Conservation (phyloP, 768 basidiomycete species). For the Termitomyces sp. region DNA sequence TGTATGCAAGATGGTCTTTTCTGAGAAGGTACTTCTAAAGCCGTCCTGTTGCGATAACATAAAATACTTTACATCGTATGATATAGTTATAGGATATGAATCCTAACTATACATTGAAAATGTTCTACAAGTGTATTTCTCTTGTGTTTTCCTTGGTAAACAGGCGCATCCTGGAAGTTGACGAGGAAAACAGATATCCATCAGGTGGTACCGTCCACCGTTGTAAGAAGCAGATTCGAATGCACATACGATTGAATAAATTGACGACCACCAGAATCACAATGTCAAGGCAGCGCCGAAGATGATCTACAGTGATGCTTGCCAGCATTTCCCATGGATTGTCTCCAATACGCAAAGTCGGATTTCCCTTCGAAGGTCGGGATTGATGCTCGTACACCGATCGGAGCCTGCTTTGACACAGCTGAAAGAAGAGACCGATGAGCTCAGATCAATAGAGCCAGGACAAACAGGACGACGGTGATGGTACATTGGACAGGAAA, state of each 20-base stretch:
- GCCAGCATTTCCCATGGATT: background rate
- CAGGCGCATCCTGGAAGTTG: background rate
- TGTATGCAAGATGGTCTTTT: background rate
- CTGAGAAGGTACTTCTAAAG: background rate
- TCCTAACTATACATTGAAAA: background rate
- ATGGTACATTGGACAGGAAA: slow-evolving; percentile 66
- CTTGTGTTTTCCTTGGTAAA: background rate
- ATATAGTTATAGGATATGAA: background rate
- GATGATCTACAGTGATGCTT: background rate
- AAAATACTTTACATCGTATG: background rate
- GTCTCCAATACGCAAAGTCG: background rate
- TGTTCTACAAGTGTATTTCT: background rate
- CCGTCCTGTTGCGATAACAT: background rate
- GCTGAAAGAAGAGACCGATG: slow-evolving; percentile 1
- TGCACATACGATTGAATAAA: background rate
- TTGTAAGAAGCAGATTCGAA: background rate
- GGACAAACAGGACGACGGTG: background rate
- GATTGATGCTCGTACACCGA: slow-evolving; percentile 28
- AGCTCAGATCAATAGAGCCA: background rate
- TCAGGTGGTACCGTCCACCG: background rate
- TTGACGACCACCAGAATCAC: background rate
- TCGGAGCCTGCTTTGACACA: slow-evolving; percentile 35
- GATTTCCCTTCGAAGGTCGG: slow-evolving; percentile 13
- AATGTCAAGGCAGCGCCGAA: background rate
- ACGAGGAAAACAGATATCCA: background rate